phyloP scores from a whole-genome alignment of 1,284 basidiomycete species.

The Heterobasidion irregulare region DNA sequence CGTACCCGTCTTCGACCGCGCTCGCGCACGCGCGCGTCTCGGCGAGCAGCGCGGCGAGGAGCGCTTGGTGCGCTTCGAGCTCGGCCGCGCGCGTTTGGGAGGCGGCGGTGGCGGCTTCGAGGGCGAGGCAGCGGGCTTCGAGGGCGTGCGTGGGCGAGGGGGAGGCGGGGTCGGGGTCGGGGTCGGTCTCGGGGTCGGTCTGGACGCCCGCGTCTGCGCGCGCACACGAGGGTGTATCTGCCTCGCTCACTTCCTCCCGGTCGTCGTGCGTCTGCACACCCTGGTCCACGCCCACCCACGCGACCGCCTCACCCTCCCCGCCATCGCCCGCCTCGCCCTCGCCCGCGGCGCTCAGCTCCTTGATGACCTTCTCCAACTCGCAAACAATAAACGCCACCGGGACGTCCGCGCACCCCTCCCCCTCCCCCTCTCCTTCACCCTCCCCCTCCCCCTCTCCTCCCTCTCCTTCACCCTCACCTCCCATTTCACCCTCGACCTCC shows the following conservation, averaged over 20 bases:
- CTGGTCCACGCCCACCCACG: conserved; percentile 1
- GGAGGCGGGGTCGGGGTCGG: background rate
- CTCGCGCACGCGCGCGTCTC: conserved; percentile 6
- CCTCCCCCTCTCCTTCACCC: background rate
- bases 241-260: too few relatives aligned
- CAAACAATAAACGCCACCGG: background rate
- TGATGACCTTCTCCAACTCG: conserved; percentile 1
- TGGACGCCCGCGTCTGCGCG: too few relatives aligned
- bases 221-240: too few relatives aligned
- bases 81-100: background rate
- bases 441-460: background rate
- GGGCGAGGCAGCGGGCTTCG: background rate
- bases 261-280: conserved; percentile 2
- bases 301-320: background rate
- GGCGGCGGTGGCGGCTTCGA: background rate
- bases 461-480: background rate
- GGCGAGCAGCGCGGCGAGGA: conserved; percentile 6
- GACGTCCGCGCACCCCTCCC: background rate
- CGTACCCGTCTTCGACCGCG: conserved; percentile 8
- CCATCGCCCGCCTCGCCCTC: background rate
- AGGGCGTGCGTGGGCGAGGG: background rate
- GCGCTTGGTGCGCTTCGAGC: conserved; percentile 3
- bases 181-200: too few relatives aligned
- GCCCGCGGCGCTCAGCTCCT: background rate
- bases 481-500: background rate